Percentiles rank a stretch among this genome's conserved stretches.
Conservation (phyloP, 1,284 basidiomycete species). For the Austroboletus olivaceoglutinosus region DNA sequence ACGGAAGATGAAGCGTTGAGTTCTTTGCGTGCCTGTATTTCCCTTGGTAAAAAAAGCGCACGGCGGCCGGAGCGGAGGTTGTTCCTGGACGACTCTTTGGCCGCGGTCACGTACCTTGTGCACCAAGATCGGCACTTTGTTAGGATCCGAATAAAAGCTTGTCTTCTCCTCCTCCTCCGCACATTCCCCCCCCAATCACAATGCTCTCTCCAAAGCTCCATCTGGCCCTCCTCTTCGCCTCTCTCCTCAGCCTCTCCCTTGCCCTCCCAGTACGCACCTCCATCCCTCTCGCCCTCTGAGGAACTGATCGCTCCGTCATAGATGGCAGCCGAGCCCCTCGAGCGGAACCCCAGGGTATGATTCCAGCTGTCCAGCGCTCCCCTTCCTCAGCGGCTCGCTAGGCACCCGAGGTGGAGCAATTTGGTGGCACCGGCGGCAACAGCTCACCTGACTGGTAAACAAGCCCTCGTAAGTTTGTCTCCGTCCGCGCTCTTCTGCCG, state of each 20-base stretch:
- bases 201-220: constrained; percentile 23
- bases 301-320: constrained; percentile 6
- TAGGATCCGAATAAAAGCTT: constrained; percentile 21
- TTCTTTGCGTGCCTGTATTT: constrained; percentile 21
- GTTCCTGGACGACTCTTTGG: constrained; percentile 25
- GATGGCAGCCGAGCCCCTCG: constrained; percentile 10
- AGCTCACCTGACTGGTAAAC: constrained; percentile 27
- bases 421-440: constrained; percentile 17
- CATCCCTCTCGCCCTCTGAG: too few species aligned
- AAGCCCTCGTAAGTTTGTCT: constrained; percentile 12
- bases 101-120: constrained; percentile 16
- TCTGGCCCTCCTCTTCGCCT: constrained; percentile 23
- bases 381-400: constrained; percentile 10
- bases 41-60: constrained; percentile 17
- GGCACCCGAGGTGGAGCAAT: constrained; percentile 15
- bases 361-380: neutral
- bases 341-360: constrained; percentile 16
- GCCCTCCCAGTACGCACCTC: constrained; percentile 22
- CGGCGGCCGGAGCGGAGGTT: constrained; percentile 23
- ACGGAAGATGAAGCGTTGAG: constrained; percentile 7
- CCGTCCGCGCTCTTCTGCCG: neutral
- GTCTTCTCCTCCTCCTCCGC: neutral
- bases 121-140: constrained; percentile 16
- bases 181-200: constrained; percentile 2
- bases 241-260: constrained; percentile 21